phyloP scores from a whole-genome alignment of 441 rosid genomes.

The Manihot esculenta region DNA sequence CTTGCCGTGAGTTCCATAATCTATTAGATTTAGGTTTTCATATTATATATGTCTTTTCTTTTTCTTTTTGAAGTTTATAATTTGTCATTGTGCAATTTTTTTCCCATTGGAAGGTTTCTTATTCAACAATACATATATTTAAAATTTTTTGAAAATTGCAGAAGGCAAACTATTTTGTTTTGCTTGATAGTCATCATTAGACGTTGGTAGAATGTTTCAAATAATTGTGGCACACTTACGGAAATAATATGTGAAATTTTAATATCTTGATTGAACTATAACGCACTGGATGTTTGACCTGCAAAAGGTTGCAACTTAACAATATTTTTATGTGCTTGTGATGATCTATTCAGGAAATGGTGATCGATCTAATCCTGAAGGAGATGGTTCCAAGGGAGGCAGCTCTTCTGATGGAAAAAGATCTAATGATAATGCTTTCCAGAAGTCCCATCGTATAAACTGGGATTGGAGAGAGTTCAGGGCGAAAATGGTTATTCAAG shows the following conservation, averaged over 20 bases:
- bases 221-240: neutral
- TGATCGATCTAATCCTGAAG: conserved; percentile 45
- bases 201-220: neutral
- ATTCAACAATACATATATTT: no score
- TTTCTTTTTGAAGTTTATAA: no score
- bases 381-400: conserved; percentile 58
- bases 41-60: no score
- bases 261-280: neutral
- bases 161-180: neutral
- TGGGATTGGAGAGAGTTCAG: conserved; percentile 93
- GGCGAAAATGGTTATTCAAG: conserved; percentile 65
- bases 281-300: conserved; percentile 1
- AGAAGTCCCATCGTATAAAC: conserved; percentile 46
- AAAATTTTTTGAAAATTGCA: neutral
- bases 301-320: neutral
- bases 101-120: no score
- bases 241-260: neutral
- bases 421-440: conserved; percentile 50
- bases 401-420: conserved; percentile 51
- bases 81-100: no score
- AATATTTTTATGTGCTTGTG: neutral
- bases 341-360: conserved; percentile 41
- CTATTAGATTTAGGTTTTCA: no score
- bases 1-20: no score
- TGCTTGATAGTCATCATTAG: neutral